Base-by-base conservation (phyloP, 2,329 filamentous ascomycete species). In the Fusarium sp. region DNA sequence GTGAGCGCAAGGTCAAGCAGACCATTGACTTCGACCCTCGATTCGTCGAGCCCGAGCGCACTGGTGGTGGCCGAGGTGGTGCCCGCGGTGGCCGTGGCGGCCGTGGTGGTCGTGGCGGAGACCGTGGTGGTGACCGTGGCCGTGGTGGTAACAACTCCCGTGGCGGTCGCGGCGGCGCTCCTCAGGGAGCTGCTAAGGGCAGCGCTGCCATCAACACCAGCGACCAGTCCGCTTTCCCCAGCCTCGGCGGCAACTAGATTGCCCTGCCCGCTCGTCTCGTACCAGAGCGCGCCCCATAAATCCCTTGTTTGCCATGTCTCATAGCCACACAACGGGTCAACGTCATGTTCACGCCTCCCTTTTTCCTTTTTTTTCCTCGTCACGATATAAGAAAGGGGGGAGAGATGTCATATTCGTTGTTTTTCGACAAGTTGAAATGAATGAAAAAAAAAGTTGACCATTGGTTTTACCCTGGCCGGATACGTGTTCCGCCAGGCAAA, bases 1-100 rank as follows among this genome's bases (percentile, higher is more conserved):
- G 93, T 78, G 91, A 95, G 85, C 91, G 91, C 84, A 96, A 96
- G 88, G 88, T 91, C 83, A 97, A 97, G 91, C 88, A 92, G 81
- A 82, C 91, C 78, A 80, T 98, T 75, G 93, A 97, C 77, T 92
- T 97, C 71, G 94, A 97, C 81, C 89, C 94, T 83, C 88, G 91
- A 77, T 93, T 87, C 79, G 86, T 92, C 74, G 92, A 95, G 83
- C 85, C 87, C 61, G 85, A 89, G 73, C 87, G 88, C 60, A 79
- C 79, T 71, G 81, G 84, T 66, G 82, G 84, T 75, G 82, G 81
- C 71, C 81, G 84, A 66, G 82, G 84, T 75, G 82, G 82, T 69
- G 83, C 84, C 70, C 83, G 85, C 68, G 81, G 82, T 69, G 80
- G 79, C 62, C 79, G 83, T 32, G 71, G 71, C 71, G 83, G 85